phyloP scores from a whole-genome alignment of 805 yeast genomes.

The Pachysolen tannophilus region DNA sequence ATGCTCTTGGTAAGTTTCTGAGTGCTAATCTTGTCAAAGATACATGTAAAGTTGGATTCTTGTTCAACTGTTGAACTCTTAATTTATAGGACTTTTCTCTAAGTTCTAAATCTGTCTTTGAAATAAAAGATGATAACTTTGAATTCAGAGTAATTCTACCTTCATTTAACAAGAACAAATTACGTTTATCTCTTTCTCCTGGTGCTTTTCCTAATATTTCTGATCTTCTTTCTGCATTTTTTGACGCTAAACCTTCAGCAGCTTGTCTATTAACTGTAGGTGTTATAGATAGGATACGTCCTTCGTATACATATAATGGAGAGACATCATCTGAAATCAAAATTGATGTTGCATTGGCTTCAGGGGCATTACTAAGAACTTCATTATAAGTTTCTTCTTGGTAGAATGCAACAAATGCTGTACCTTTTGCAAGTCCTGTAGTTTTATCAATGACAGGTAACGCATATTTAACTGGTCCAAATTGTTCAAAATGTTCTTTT shows the following conservation, averaged over 20 bases:
- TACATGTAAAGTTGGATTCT: slow-evolving; percentile 85
- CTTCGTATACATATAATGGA: slow-evolving; percentile 83
- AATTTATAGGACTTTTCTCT: slow-evolving; percentile 82
- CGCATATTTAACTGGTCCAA: slow-evolving; percentile 89
- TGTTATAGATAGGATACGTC: slow-evolving; percentile 77
- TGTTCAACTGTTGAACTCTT: slow-evolving; percentile 83
- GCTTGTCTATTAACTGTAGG: slow-evolving; percentile 83
- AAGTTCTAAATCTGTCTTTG: slow-evolving; percentile 71
- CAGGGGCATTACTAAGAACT: slow-evolving; percentile 77
- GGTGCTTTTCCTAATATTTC: slow-evolving; percentile 76
- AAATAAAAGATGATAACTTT: slow-evolving; percentile 60
- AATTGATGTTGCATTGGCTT: slow-evolving; percentile 47
- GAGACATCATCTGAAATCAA: slow-evolving; percentile 89
- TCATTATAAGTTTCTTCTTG: slow-evolving; percentile 51
- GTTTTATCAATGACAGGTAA: slow-evolving; percentile 83
- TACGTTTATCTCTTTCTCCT: slow-evolving; percentile 75
- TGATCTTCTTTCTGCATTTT: slow-evolving; percentile 64
- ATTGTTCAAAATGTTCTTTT: slow-evolving; percentile 67
- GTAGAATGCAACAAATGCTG: slow-evolving; percentile 88
- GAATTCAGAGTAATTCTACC: slow-evolving; percentile 84
- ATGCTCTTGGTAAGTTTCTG: slow-evolving; percentile 86
- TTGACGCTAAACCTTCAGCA: slow-evolving; percentile 67
- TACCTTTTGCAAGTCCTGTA: slow-evolving; percentile 84
- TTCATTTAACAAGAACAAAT: slow-evolving; percentile 80
- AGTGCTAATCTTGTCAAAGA: slow-evolving; percentile 94